These are phyloP conservation scores for Protea cynaroides DNA, from an alignment of 164 flowering plant genomes.

Conservation along the genomic window DNA sequence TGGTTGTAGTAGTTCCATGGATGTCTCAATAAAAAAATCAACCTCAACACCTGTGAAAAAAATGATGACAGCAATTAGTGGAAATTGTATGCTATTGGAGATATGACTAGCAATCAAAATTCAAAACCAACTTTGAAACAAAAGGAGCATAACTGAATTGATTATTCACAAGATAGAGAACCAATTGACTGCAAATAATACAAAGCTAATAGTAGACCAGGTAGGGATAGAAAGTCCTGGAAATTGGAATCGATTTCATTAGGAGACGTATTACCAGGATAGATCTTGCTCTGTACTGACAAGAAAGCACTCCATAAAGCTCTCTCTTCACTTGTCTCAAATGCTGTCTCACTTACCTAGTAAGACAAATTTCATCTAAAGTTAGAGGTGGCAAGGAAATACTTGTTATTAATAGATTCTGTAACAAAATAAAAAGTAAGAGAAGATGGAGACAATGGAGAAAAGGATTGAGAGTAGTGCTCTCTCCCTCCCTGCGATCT, in stretches of 20 bases:
- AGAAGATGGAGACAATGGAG: too few relatives aligned
- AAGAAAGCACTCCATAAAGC: constrained; percentile 66
- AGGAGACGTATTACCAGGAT: constrained; percentile 46
- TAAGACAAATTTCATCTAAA: constrained; percentile 2
- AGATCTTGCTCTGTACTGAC: constrained; percentile 46
- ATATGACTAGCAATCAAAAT: too few relatives aligned
- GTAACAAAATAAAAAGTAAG: too few relatives aligned
- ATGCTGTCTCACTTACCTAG: constrained; percentile 68
- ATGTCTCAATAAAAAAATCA: constrained; percentile 72
- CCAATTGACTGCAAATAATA: not conserved
- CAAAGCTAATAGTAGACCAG: not conserved
- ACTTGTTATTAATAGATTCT: too few relatives aligned
- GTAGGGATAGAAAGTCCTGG: not conserved
- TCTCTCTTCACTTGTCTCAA: constrained; percentile 75
- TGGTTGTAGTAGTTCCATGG: constrained; percentile 64
- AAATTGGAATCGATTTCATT: not conserved
- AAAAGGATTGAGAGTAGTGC: too few relatives aligned
- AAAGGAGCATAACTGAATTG: not conserved
- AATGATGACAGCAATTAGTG: not conserved
- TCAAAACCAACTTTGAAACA: too few relatives aligned
- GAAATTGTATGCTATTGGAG: too few relatives aligned
- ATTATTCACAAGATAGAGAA: not conserved
- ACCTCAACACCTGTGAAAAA: constrained; percentile 57
- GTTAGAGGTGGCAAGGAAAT: too few relatives aligned
- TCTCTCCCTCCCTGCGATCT: too few relatives aligned